Evolutionary conservation across 768 basidiomycete species (phyloP).

Genomic region (Mycena rosella): DNA sequence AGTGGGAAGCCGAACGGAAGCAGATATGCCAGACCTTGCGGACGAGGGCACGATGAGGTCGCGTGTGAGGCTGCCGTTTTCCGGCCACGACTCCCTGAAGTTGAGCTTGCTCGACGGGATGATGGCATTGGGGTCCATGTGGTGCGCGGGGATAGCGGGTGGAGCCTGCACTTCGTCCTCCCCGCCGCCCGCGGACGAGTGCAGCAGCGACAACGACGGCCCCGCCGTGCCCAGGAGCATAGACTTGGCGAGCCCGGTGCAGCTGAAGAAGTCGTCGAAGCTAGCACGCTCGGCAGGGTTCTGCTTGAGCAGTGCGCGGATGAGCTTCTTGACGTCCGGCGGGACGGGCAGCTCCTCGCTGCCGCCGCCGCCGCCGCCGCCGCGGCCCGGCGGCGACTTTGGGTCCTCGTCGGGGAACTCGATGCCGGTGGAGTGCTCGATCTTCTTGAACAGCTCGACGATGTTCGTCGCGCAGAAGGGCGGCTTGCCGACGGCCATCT

Average conservation of each 20-base stretch:
- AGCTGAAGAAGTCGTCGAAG: constrained; percentile 94
- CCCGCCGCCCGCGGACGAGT: constrained; percentile 47
- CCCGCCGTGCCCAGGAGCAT: constrained; percentile 76
- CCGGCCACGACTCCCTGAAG: constrained; percentile 60
- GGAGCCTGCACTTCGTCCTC: constrained; percentile 41
- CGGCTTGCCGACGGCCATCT: constrained; percentile 93
- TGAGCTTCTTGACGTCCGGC: constrained; percentile 87
- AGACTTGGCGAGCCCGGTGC: constrained; percentile 79
- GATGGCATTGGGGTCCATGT: constrained; percentile 82
- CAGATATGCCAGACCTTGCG: constrained; percentile 46
- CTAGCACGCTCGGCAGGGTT: constrained; percentile 86
- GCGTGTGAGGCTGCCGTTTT: constrained; percentile 37
- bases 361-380: constrained; percentile 56
- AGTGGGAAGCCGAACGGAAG: background rate
- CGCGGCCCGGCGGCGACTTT: constrained; percentile 49
- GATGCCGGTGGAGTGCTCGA: constrained; percentile 91
- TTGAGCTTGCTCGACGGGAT: constrained; percentile 87
- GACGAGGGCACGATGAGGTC: constrained; percentile 40
- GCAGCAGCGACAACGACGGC: constrained; percentile 48
- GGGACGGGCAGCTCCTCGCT: constrained; percentile 69
- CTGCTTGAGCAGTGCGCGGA: constrained; percentile 84
- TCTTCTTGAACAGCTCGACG: constrained; percentile 93
- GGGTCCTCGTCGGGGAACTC: constrained; percentile 95
- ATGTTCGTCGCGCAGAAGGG: constrained; percentile 97
- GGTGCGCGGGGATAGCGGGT: constrained; percentile 74